Base-by-base conservation (phyloP, 305 asterid species). In the Salvia sclarea region DNA sequence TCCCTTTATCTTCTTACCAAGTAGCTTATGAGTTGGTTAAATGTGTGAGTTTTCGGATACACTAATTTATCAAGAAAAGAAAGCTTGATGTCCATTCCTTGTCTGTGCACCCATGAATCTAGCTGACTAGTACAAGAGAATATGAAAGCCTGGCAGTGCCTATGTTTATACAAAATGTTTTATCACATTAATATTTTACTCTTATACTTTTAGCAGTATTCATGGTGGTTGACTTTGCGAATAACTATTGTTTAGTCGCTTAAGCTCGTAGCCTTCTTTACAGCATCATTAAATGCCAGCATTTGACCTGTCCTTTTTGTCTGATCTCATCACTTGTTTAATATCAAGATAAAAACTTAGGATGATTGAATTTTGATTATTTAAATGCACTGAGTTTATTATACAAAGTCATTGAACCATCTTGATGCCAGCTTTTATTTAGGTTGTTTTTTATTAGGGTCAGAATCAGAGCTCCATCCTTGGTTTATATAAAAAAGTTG, bases 271-370 rank as follows among this genome's bases (percentile, higher is more conserved):
- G 40, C 70, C 45, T 37, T 75, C 72, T 37, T 18, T 17, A 54
- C 70, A 71, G 69, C 66, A 67, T 79, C 74, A 65, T 65, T 64
- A 56, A 67, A 44, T 71, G 79, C 73, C 82, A 71, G 65, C 78
- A 57, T 70, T 82, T 74, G 76, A 79, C 80, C 73, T 76, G 79
- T 70, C 74, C 79, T 61, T 69, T 75, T 70, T 80, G 80, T 68
- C 77, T 43, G 18, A 69, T 49, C 66, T 50, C 68, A 59, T 64
- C 40, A 47, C 8, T 56, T 43, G 8, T 31, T 58, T 71, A 55
- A 33, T 53, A 18, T 60, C 62, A 52, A 3, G 24, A 41, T 5
- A 17, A 18, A 50, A 59, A 71, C 69, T 70, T 74, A 48, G 68
- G 58, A 75, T 68, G 78, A 59, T 73, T 71, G 55, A 24, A 24